Evolutionary conservation across 2,329 filamentous ascomycete species (phyloP), one percentile per base, ranked within the genome.

Genomic region (Macroventuria anomochaeta): DNA sequence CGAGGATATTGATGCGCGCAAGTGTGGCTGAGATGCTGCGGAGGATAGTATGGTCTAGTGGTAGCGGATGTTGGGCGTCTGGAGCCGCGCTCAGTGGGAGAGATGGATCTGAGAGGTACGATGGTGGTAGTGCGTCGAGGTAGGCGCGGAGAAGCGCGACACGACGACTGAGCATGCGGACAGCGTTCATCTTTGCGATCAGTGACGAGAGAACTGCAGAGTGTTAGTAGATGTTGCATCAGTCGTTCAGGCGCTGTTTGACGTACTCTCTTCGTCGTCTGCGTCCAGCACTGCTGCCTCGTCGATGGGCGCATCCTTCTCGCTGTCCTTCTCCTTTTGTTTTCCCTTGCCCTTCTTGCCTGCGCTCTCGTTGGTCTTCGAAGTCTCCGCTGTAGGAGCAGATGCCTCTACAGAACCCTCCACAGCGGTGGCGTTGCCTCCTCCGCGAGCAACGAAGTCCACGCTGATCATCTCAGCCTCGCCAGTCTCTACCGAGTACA

Each of bases 401-500:
- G 55, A 47, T 13, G 62, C 39, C 5, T 64, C 61, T 4, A 53
- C 70, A 65, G 54, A 71, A 63, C 69, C 76, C 66, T 65, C 70
- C 1, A 72, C 71, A 26, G 85, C 85, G 10, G 89, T 87, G 20
- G 92, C 93, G 67, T 90, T 93, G 40, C 90, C 90, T 39, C 89
- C 90, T 32, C 90, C 91, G 46, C 88, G 87, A 0, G 93, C 93
- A 17, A 99, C 89, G 62, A 93, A 96, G 75, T 97, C 92, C 68
- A 99, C 90, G 63, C 90, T 90, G 62, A 99, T 97, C 92, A 97
- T 97, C 75, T 99, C 95, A 1, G 93, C 93, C 74, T 97, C 93
- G 8, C 91, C 91, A 0, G 93, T 96, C 77, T 97, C 95, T 2
- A 97, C 87, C 0, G 88, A 88, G 74, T 95, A 97, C 1, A 88